Evolutionary conservation across 1,284 basidiomycete genomes (phyloP).

Genomic region (Melanopsichium pennsylvanicum): DNA sequence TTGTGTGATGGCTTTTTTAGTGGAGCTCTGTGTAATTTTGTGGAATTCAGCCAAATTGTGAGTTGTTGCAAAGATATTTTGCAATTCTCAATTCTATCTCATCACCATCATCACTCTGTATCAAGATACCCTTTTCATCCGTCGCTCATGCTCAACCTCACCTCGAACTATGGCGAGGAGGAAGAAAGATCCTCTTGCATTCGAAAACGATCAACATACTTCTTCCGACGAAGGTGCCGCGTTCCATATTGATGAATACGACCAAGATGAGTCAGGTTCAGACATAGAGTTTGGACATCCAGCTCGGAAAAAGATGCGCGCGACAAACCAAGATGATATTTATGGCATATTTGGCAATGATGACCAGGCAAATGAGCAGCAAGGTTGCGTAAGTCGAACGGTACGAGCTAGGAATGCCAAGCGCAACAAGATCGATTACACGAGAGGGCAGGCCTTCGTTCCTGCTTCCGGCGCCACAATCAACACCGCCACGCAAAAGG

Average conservation of each 20-base stretch:
- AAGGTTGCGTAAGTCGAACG: constrained; percentile 13
- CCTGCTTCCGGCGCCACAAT: constrained; percentile 8
- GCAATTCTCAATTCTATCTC: too few relatives aligned
- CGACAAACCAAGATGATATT: constrained; percentile 64
- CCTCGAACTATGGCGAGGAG: constrained; percentile 51
- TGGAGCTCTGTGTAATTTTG: too few relatives aligned
- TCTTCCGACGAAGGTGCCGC: constrained; percentile 68
- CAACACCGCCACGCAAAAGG: neutral
- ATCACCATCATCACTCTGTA: neutral
- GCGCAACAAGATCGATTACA: constrained; percentile 28
- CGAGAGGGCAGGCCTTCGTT: constrained; percentile 33
- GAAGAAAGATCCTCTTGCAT: constrained; percentile 24
- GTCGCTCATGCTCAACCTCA: neutral
- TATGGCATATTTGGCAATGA: constrained; percentile 84
- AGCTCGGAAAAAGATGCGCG: constrained; percentile 23
- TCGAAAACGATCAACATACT: constrained; percentile 65
- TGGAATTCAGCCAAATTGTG: too few relatives aligned
- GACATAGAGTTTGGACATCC: constrained; percentile 1
- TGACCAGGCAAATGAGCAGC: constrained; percentile 71
- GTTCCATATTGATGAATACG: constrained; percentile 52
- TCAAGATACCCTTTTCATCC: too few relatives aligned
- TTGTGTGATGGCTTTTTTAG: too few relatives aligned
- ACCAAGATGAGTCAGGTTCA: neutral
- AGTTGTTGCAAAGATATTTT: too few relatives aligned
- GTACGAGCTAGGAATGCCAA: constrained; percentile 17